Evolutionary conservation across 371 early-diverging fungal genomes (phyloP).

Genomic region (Lichtheimia corymbifera): DNA sequence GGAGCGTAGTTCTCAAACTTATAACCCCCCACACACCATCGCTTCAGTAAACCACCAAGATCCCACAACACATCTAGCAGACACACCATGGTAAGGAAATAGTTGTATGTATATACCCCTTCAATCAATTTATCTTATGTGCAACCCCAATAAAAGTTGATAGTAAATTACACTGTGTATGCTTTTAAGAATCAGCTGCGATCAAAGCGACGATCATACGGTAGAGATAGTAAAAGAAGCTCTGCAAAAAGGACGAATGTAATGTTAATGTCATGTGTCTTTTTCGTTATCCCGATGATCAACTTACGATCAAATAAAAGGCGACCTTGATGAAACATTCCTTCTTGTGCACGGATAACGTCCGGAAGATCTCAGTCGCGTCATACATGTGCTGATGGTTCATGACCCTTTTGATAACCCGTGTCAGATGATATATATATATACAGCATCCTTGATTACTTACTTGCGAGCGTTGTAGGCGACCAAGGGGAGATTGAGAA

Average conservation of each 20-base stretch:
- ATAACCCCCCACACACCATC: too few species aligned
- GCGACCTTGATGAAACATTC: slow-evolving; percentile 95
- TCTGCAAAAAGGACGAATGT: slow-evolving; percentile 18
- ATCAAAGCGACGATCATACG: slow-evolving; percentile 74
- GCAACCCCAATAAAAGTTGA: too few species aligned
- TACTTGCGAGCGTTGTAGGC: slow-evolving; percentile 88
- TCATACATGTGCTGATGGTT: slow-evolving; percentile 89
- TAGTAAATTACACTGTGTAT: too few species aligned
- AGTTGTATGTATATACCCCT: too few species aligned
- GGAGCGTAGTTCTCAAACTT: too few species aligned
- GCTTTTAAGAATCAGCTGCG: slow-evolving; percentile 51
- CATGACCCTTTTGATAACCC: slow-evolving; percentile 57
- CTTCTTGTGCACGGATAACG: slow-evolving; percentile 84
- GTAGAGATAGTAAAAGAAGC: slow-evolving; percentile 91
- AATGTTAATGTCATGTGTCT: neutral
- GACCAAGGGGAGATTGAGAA: slow-evolving; percentile 85
- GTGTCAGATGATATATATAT: neutral
- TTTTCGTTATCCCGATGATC: neutral
- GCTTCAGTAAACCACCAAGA: too few species aligned
- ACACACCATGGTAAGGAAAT: too few species aligned
- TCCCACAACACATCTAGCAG: too few species aligned
- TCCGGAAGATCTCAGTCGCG: slow-evolving; percentile 97
- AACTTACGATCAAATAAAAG: slow-evolving; percentile 84
- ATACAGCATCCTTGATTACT: slow-evolving; percentile 18
- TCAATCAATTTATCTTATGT: too few species aligned